phyloP scores from a whole-genome alignment of 2,329 filamentous ascomycete species.

The Epichloe typhina region DNA sequence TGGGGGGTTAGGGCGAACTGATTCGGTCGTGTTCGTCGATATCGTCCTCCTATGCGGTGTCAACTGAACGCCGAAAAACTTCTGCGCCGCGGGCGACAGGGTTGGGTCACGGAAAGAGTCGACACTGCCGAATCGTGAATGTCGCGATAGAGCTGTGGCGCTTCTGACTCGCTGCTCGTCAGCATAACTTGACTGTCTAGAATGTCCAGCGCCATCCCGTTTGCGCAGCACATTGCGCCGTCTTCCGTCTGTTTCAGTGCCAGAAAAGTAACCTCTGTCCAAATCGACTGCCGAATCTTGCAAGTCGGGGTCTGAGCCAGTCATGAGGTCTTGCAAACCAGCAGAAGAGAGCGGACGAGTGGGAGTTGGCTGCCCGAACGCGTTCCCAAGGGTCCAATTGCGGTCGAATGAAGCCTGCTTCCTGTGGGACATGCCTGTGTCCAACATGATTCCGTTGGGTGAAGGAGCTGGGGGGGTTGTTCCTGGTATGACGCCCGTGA shows the following conservation, averaged over 20 bases:
- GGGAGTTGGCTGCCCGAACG: slow-evolving; percentile 25
- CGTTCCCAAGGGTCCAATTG: slow-evolving; percentile 52
- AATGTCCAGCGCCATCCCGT: slow-evolving; percentile 50
- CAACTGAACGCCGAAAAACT: slow-evolving; percentile 48
- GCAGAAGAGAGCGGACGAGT: slow-evolving; percentile 38
- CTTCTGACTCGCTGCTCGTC: slow-evolving; percentile 60
- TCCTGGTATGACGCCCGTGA: slow-evolving; percentile 9
- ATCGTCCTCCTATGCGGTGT: slow-evolving; percentile 45
- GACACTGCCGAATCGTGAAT: slow-evolving; percentile 67
- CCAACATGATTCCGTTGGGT: slow-evolving; percentile 29
- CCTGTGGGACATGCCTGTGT: slow-evolving; percentile 34
- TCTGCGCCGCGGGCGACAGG: slow-evolving; percentile 51
- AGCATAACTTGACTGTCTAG: slow-evolving; percentile 61
- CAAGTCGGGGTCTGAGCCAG: slow-evolving; percentile 23
- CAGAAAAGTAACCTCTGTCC: slow-evolving; percentile 88
- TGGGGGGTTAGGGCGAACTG: slow-evolving; percentile 36
- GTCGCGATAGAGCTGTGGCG: slow-evolving; percentile 52
- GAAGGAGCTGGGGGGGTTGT: slow-evolving; percentile 22
- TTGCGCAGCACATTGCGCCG: slow-evolving; percentile 72
- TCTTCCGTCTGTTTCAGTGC: slow-evolving; percentile 66
- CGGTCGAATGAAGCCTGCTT: slow-evolving; percentile 58
- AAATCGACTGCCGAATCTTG: slow-evolving; percentile 46
- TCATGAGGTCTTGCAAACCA: slow-evolving; percentile 32
- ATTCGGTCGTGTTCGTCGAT: slow-evolving; percentile 45
- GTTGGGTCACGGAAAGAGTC: slow-evolving; percentile 56